Conservation (phyloP, 2,329 filamentous ascomycete species). For the Fusarium caatingaense region DNA sequence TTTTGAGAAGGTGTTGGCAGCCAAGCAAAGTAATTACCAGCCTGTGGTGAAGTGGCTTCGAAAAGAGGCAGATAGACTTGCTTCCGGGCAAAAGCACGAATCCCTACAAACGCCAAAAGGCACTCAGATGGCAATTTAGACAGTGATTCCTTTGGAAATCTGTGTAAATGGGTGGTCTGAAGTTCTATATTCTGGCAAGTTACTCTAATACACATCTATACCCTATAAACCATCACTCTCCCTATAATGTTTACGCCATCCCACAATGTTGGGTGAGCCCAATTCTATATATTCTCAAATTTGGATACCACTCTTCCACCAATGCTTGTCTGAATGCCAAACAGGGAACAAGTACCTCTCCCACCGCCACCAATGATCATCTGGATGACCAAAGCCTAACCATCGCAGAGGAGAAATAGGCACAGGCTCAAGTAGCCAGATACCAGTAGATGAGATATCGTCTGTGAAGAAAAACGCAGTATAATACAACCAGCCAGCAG, state of each 20-base stretch:
- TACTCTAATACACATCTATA: constrained; percentile 5
- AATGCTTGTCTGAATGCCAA: constrained; percentile 70
- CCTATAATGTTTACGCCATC: neutral
- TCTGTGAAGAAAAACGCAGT: constrained; percentile 76
- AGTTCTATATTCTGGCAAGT: neutral
- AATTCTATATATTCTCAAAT: constrained; percentile 38
- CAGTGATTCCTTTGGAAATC: too few species aligned
- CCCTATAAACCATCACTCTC: neutral
- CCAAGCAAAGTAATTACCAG: constrained; percentile 77
- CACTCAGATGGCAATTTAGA: neutral
- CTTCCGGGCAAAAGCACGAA: constrained; percentile 12
- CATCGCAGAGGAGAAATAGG: constrained; percentile 77
- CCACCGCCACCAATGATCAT: constrained; percentile 77
- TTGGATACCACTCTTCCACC: constrained; percentile 64
- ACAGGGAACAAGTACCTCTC: constrained; percentile 61
- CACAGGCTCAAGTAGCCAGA: constrained; percentile 87
- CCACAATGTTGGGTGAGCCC: neutral
- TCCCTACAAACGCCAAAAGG: neutral
- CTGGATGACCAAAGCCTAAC: constrained; percentile 70
- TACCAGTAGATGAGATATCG: constrained; percentile 77
- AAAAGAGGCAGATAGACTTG: constrained; percentile 55
- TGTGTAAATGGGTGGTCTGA: neutral
- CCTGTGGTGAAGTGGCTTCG: constrained; percentile 76
- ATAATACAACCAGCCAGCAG: constrained; percentile 73
- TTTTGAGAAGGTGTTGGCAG: constrained; percentile 74